Percentiles rank a stretch among this genome's conserved stretches.
phyloP scores from a whole-genome alignment of 352 stramenopile genomes.

The Aphanomyces cochlioides region DNA sequence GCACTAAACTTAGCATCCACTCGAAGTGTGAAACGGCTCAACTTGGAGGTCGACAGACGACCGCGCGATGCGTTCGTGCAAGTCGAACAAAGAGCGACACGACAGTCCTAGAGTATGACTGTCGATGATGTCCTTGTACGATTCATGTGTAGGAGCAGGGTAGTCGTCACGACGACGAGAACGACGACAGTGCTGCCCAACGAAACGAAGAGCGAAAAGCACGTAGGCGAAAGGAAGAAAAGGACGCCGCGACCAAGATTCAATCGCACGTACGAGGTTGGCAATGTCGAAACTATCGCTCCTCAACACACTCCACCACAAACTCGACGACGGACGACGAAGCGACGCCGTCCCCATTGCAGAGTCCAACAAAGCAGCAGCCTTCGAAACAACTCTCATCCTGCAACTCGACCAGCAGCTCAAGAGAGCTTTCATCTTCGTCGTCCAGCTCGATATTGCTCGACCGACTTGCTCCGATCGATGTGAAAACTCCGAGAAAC shows the following conservation, averaged over 20 bases:
- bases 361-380: too few species aligned
- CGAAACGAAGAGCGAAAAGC: slow-evolving; percentile 26
- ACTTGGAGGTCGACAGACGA: neutral
- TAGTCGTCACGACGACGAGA: neutral
- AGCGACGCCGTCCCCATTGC: neutral
- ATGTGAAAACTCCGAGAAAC: too few species aligned
- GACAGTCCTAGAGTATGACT: too few species aligned
- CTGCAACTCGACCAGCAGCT: too few species aligned
- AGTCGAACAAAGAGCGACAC: neutral
- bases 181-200: slow-evolving; percentile 6
- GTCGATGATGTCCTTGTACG: too few species aligned
- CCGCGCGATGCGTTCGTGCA: neutral
- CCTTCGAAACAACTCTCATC: too few species aligned
- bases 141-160: neutral
- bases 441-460: too few species aligned
- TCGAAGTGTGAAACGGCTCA: too few species aligned
- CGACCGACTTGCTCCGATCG: too few species aligned
- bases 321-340: neutral
- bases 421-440: too few species aligned
- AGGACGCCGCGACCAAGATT: slow-evolving; percentile 22
- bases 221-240: slow-evolving; percentile 21
- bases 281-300: neutral
- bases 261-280: slow-evolving; percentile 21
- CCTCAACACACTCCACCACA: too few species aligned
- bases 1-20: too few species aligned